These are phyloP conservation scores for Aspergillus sp. DNA, from an alignment of 2,329 filamentous ascomycete genomes.

Conservation along the genomic window DNA sequence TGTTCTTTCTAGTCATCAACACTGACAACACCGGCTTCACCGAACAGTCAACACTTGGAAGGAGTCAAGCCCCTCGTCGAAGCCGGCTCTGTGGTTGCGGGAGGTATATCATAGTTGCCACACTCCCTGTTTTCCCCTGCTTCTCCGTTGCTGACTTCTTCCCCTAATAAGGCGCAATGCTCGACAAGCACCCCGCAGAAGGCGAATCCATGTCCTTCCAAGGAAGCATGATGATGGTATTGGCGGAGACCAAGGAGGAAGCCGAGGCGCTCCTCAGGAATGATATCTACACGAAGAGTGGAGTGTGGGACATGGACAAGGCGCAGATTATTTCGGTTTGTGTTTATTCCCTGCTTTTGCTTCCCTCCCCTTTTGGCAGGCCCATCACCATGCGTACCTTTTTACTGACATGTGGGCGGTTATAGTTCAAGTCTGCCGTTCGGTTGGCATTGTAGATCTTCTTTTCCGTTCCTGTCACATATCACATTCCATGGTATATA, in stretches of 20 bases:
- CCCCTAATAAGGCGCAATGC: constrained; percentile 57
- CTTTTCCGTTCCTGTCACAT: not conserved
- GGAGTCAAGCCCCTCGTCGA: constrained; percentile 57
- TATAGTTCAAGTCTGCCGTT: constrained; percentile 37
- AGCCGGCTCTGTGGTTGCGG: constrained; percentile 63
- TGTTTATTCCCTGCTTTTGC: constrained; percentile 12
- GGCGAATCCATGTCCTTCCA: constrained; percentile 66
- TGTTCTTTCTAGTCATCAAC: not conserved
- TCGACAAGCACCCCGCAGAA: constrained; percentile 67
- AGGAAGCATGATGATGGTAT: constrained; percentile 69
- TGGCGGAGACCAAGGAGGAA: constrained; percentile 69
- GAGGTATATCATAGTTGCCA: constrained; percentile 52
- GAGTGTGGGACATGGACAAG: constrained; percentile 80
- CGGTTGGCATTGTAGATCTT: constrained; percentile 14
- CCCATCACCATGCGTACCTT: not conserved
- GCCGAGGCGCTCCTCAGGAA: constrained; percentile 65
- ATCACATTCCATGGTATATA: not conserved
- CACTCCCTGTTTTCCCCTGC: not conserved
- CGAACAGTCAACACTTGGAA: constrained; percentile 56
- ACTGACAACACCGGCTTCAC: not conserved
- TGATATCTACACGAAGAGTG: constrained; percentile 71
- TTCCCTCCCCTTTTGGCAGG: not conserved
- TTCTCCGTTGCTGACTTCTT: not conserved
- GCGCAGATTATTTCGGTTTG: constrained; percentile 47
- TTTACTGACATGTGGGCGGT: constrained; percentile 5